Evolutionary conservation across 371 early-diverging fungal genomes (phyloP).

Genomic region (Syncephalis plumigaleata): DNA sequence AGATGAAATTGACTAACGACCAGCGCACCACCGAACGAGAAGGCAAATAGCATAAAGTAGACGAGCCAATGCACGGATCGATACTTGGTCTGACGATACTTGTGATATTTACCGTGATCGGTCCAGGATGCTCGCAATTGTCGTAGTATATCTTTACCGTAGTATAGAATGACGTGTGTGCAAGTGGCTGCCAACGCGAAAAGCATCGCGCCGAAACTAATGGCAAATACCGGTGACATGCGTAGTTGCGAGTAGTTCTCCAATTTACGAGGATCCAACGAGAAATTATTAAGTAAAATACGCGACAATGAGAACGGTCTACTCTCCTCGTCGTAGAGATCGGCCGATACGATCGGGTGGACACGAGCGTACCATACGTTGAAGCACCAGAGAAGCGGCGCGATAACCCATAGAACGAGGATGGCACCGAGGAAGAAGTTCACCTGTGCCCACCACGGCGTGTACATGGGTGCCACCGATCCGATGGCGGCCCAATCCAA

Average conservation of each 20-base stretch:
- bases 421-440: constrained; percentile 14
- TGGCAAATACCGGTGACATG: constrained; percentile 31
- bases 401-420: constrained; percentile 10
- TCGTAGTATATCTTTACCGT: constrained; percentile 21
- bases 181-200: constrained; percentile 24
- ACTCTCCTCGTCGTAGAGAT: constrained; percentile 29
- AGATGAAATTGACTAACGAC: no score
- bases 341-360: constrained; percentile 23
- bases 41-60: neutral
- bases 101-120: constrained; percentile 33
- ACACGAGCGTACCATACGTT: constrained; percentile 16
- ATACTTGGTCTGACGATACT: neutral
- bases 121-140: constrained; percentile 23
- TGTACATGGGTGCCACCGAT: constrained; percentile 10
- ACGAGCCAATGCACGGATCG: neutral
- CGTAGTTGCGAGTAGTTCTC: constrained; percentile 47
- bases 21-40: no score
- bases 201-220: constrained; percentile 15
- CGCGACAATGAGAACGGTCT: constrained; percentile 20
- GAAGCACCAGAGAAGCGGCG: constrained; percentile 12
- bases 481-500: constrained; percentile 14
- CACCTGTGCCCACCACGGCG: constrained; percentile 15
- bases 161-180: constrained; percentile 23
- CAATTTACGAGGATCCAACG: constrained; percentile 35
- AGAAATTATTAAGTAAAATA: constrained; percentile 26